Evolutionary conservation across 2,329 filamentous ascomycete genomes (phyloP), one percentile per base, ranked within the genome.

Genomic region (Thelonectria olida): DNA sequence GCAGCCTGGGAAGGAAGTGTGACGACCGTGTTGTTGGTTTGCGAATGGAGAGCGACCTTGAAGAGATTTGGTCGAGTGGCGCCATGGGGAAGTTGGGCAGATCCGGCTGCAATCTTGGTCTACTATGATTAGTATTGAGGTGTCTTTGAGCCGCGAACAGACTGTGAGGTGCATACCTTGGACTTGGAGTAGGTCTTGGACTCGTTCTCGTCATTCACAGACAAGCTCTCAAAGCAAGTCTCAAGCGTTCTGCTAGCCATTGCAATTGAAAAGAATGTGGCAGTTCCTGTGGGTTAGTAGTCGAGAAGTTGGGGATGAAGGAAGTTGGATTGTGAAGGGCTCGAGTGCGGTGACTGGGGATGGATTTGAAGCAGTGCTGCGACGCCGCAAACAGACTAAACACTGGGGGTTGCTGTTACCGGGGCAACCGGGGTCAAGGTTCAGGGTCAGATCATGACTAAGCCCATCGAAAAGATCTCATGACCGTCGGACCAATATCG

Each of bases 131-230:
- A 80, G 76, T 17, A 22, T 50, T 10, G n/a, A 22, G 12, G 13
- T n/a, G 17, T 45, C 27, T 51, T 25, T 17, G 42, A 38, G 8
- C 22, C 8, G 4, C 13, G 28, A 22, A 20, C 10, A 45, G 31
- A 27, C 39, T 38, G 50, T 19, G 42, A 23, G 23, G 44, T 34
- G 50, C 74, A 58, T 82, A 95, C 93, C 88, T 97, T 97, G 63
- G 87, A 78, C 79, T 96, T 97, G 68, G 87, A 83, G 75, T 91
- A 89, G 23, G 68, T 63, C 64, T 84, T 84, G 58, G 79, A 79
- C 61, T 92, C 90, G 74, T 95, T 96, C 79, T 97, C 94, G 74
- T 97, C 94, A 71, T 92, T 90, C 64, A 97, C 92, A 19, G 92
- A 90, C 80, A 97, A 87, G 78, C 90, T 90, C 88, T 97, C 93